Conservation (phyloP, 331 rosid species). For the Rosa hybrid region DNA sequence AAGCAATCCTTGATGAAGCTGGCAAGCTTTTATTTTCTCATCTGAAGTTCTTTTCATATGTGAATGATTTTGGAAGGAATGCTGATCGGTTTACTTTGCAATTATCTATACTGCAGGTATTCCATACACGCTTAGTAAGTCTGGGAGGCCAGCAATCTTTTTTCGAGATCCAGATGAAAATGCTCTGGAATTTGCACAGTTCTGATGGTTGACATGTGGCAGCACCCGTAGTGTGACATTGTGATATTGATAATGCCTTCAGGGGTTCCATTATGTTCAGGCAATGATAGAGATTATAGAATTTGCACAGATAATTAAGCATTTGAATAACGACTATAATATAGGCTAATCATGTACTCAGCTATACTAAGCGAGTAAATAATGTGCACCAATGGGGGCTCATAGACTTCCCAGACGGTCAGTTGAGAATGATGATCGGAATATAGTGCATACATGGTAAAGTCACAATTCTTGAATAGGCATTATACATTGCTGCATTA, state of each 20-base stretch:
- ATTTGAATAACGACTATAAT: background rate
- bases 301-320: conserved; percentile 27
- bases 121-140: conserved; percentile 86
- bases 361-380: background rate
- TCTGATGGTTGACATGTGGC: conserved; percentile 47
- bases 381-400: background rate
- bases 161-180: conserved; percentile 92
- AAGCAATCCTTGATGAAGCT: conserved; percentile 75
- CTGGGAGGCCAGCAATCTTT: conserved; percentile 96
- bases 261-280: conserved; percentile 17
- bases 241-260: conserved; percentile 7
- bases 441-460: background rate
- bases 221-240: conserved; percentile 2
- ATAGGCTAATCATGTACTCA: background rate
- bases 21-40: conserved; percentile 43
- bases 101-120: conserved; percentile 49
- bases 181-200: conserved; percentile 87
- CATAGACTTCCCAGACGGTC: background rate
- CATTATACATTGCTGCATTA: background rate
- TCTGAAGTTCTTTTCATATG: conserved; percentile 7
- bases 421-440: background rate
- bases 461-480: background rate
- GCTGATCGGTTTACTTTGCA: background rate
- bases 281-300: conserved; percentile 10
- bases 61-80: conserved; percentile 4